Evolutionary conservation across 1,284 basidiomycete species (phyloP).

Genomic region (Irpex rosettiformis): DNA sequence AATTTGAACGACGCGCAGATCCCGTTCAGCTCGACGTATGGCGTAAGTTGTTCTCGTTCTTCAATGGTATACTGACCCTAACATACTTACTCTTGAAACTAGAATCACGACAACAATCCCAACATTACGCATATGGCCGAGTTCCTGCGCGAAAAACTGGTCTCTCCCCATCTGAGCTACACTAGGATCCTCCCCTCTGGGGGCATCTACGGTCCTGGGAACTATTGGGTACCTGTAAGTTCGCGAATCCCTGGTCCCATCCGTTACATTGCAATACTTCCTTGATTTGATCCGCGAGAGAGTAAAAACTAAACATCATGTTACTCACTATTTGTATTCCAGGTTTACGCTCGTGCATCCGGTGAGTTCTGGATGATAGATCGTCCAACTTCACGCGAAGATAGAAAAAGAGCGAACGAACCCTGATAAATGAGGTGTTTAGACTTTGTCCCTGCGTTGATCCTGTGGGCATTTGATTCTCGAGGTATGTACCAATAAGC

Average conservation of each 20-base stretch:
- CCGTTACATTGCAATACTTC: too few relatives aligned
- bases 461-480: conserved; percentile 75
- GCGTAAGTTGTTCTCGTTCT: conserved; percentile 46
- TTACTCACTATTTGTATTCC: too few relatives aligned
- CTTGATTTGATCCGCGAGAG: too few relatives aligned
- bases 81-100: not conserved
- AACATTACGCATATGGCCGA: conserved; percentile 64
- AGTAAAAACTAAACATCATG: too few relatives aligned
- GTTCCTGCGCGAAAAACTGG: conserved; percentile 49
- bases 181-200: conserved; percentile 55
- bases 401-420: too few relatives aligned
- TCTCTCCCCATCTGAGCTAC: conserved; percentile 55
- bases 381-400: not conserved
- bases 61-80: not conserved
- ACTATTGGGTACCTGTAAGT: conserved; percentile 70
- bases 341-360: conserved; percentile 31
- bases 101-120: conserved; percentile 70
- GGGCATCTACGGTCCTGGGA: conserved; percentile 57
- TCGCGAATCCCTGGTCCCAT: not conserved
- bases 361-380: conserved; percentile 29
- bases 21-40: conserved; percentile 43
- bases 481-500: conserved; percentile 38
- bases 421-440: too few relatives aligned
- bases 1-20: conserved; percentile 31
- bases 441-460: conserved; percentile 47